Evolutionary conservation across 2,329 filamentous ascomycete genomes (phyloP).

Genomic region (Aspergillus sp.): DNA sequence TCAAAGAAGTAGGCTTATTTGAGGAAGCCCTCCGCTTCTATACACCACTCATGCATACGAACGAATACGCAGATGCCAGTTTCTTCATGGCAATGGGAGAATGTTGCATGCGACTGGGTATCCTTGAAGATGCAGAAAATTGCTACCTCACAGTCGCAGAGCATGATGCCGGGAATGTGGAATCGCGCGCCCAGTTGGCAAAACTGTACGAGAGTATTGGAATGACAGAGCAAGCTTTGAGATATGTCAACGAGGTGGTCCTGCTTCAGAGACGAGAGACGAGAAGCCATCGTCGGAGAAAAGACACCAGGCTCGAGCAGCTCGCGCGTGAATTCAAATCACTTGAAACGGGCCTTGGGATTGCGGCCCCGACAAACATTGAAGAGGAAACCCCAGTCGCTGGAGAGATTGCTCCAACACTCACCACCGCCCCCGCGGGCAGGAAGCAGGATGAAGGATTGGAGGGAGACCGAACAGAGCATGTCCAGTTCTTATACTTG

Average conservation of each 20-base stretch:
- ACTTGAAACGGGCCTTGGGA: constrained; percentile 11
- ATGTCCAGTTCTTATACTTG: constrained; percentile 38
- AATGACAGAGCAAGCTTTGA: constrained; percentile 66
- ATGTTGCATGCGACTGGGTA: constrained; percentile 59
- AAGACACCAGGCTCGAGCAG: constrained; percentile 32
- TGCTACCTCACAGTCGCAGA: constrained; percentile 68
- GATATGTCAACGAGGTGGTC: constrained; percentile 67
- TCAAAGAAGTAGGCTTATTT: constrained; percentile 45
- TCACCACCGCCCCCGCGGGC: constrained; percentile 12
- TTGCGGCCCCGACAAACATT: constrained; percentile 8
- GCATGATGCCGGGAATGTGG: constrained; percentile 61
- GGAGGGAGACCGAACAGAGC: constrained; percentile 32
- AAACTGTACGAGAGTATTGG: constrained; percentile 73
- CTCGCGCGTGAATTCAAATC: constrained; percentile 32
- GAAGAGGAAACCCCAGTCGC: constrained; percentile 11
- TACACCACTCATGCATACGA: constrained; percentile 41
- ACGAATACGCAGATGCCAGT: constrained; percentile 41
- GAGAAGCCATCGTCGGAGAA: constrained; percentile 22
- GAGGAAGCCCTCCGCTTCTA: constrained; percentile 54
- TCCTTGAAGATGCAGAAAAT: constrained; percentile 63
- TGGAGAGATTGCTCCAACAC: constrained; percentile 6
- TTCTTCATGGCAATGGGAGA: constrained; percentile 45
- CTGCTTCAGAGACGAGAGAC: constrained; percentile 46
- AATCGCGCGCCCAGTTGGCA: constrained; percentile 69
- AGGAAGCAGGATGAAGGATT: constrained; percentile 15